These are phyloP conservation scores for Tricharina praecox DNA, from an alignment of 495 filamentous ascomycete genomes.

Conservation along the genomic window DNA sequence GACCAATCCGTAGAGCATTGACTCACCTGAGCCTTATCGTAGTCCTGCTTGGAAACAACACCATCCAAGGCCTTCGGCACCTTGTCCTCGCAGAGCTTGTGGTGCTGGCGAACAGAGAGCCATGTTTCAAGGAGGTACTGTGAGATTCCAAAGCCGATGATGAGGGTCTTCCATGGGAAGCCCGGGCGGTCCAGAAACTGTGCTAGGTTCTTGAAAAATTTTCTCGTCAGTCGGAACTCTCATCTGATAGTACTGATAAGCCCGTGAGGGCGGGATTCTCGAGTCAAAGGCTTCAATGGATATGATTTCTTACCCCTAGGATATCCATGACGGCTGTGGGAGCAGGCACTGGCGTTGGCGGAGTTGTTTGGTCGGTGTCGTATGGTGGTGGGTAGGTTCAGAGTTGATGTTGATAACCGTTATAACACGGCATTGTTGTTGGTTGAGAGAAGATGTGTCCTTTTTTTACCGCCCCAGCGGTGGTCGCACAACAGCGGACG, in stretches of 20 bases:
- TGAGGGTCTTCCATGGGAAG: conserved; percentile 94
- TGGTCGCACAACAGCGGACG: too few relatives aligned
- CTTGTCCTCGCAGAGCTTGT: conserved; percentile 58
- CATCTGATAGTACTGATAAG: too few relatives aligned
- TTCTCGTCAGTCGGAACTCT: neutral
- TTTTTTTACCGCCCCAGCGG: too few relatives aligned
- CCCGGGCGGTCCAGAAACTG: conserved; percentile 72
- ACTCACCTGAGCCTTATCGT: conserved; percentile 75
- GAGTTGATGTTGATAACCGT: neutral
- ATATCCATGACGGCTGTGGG: neutral
- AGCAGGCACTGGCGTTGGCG: neutral
- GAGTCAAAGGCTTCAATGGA: neutral
- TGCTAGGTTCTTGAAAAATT: conserved; percentile 36
- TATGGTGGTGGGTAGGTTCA: neutral
- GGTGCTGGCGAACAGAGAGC: conserved; percentile 73
- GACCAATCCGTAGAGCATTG: neutral
- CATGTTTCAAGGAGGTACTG: conserved; percentile 78
- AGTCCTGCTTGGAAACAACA: conserved; percentile 76
- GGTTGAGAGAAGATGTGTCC: neutral
- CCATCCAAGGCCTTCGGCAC: conserved; percentile 68
- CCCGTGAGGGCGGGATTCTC: neutral
- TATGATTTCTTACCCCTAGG: conserved; percentile 1
- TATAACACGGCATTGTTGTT: too few relatives aligned
- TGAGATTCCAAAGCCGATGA: conserved; percentile 77
- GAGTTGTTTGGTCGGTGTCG: neutral